Evolutionary conservation across 495 filamentous ascomycete genomes (phyloP).

Genomic region (Recurvomyces mirabilis): DNA sequence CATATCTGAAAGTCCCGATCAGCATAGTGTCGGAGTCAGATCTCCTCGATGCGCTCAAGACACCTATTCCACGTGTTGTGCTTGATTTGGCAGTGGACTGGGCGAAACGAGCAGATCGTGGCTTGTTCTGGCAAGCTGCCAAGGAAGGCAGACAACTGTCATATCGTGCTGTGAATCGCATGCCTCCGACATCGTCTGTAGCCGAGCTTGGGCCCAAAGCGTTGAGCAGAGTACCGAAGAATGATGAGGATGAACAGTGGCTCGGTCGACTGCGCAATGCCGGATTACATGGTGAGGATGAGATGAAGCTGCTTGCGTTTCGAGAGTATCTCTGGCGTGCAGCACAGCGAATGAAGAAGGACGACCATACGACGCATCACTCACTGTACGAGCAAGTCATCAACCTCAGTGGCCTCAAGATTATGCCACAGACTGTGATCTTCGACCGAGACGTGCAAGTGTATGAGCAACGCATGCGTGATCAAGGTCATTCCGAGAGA

Average conservation of each 20-base stretch:
- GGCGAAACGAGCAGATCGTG: conserved; percentile 68
- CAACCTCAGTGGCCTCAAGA: conserved; percentile 53
- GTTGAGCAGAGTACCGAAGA: conserved; percentile 48
- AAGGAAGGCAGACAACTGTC: conserved; percentile 25
- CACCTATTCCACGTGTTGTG: conserved; percentile 63
- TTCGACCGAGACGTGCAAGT: conserved; percentile 61
- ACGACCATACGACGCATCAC: conserved; percentile 32
- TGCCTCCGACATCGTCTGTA: conserved; percentile 36
- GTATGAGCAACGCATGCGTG: conserved; percentile 13
- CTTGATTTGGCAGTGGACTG: conserved; percentile 79
- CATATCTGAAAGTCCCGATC: conserved; percentile 64
- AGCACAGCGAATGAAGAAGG: conserved; percentile 53
- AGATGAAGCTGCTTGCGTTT: conserved; percentile 76
- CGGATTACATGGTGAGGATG: conserved; percentile 74
- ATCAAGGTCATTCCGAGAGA: conserved; percentile 4
- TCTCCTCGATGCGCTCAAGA: conserved; percentile 74
- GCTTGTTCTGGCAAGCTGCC: conserved; percentile 73
- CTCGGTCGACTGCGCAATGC: conserved; percentile 69
- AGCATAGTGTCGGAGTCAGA: conserved; percentile 54
- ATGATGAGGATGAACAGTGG: conserved; percentile 97
- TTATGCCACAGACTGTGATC: conserved; percentile 79
- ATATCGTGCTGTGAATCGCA: conserved; percentile 14
- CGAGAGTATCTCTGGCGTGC: conserved; percentile 88
- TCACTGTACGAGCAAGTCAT: conserved; percentile 56
- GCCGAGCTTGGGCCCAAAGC: conserved; percentile 36